Evolutionary conservation across 176 grass and related monocot species (phyloP), one percentile per base, ranked within the genome.

Genomic region (Dactylis glomerata): DNA sequence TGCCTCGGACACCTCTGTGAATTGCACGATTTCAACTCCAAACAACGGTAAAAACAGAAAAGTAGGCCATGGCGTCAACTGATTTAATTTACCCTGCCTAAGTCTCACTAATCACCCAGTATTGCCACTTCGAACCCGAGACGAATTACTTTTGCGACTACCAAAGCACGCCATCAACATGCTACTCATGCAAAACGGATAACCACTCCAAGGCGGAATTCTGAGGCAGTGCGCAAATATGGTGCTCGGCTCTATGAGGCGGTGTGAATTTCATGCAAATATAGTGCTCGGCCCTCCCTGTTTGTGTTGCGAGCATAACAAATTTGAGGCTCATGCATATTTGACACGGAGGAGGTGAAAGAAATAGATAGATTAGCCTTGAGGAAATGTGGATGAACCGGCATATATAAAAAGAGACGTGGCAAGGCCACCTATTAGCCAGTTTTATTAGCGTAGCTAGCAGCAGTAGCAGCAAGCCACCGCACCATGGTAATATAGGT

Each of bases 321-420:
- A n/a, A n/a, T 42, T 78, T 26, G 37, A 45, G 45, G 40, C 26
- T 80, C 59, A 80, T 49, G 77, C 23, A 36, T 61, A 44, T 80
- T 64, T 79, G 26, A 17, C 8, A 46, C 2, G 8, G 40, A n/a
- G 40, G 17, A 32, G 12, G 17, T 28, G 77, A 47, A 63, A 41
- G 8, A 28, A 15, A 3, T 15, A 3, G 3, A 45, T 32, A 7
- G 1, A 20, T 34, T 36, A 3, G 22, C 17, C 41, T 3, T 15
- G 36, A 41, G 12, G 16, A 62, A 42, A 32, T 7, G 3, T 78
- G 10, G 6, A 30, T 27, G 38, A 3, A 34, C 34, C 1, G 8
- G 75, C n/a, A n/a, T 78, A 4, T 37, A 77, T 41, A 78, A 28
- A 41, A 2, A 3, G n/a, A 62, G 5, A 27, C 56, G 27, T 27